Evolutionary conservation across 805 yeast genomes (phyloP), one percentile per base, ranked within the genome.

Genomic region (Clavispora carvajalis): DNA sequence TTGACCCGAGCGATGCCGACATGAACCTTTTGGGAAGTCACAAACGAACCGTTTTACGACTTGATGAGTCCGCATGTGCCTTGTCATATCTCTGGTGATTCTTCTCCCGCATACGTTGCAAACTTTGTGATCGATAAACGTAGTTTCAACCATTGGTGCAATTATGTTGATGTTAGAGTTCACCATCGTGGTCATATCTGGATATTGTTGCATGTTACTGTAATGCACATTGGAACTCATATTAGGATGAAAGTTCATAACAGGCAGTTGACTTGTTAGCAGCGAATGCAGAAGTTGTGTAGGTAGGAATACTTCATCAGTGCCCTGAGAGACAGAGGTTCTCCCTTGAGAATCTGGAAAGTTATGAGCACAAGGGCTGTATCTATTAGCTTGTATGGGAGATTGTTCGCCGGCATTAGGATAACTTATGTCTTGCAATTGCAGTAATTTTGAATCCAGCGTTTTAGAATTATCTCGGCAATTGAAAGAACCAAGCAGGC

Each of bases 21-120:
- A 80, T 34, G 60, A 59, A n/a, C 61, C 61, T 36, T 71, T 63
- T 7, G 85, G 85, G 49, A 70, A 80, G 13, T 75, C 67, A 54
- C 87, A 80, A 25, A 59, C 67, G 54, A 80, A 80, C 26, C 85
- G 60, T 6, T 82, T 69, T 13, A 70, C 74, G 9, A 64, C 59
- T 51, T 77, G 79, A 57, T 80, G 86, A 1, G 80, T 80, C 44
- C 85, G 58, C 65, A 77, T 60, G 54, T 80, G 87, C 29, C 86
- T 60, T 1, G 80, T 68, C 67, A 80, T 67, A 53, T 80, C 87
- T 43, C 87, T 65, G 7, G 75, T 67, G 43, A 80, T 77, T 38
- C 65, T 53, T 46, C 74, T 76, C 9, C 73, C 69, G 58, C 87
- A 80, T 8, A 76, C 58, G 2, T 62, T 66, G 51, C 86, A 80